Percentiles rank a stretch among this genome's conserved stretches.
phyloP scores from a whole-genome alignment of 2,329 filamentous ascomycete genomes.

The Aulographum hederae region DNA sequence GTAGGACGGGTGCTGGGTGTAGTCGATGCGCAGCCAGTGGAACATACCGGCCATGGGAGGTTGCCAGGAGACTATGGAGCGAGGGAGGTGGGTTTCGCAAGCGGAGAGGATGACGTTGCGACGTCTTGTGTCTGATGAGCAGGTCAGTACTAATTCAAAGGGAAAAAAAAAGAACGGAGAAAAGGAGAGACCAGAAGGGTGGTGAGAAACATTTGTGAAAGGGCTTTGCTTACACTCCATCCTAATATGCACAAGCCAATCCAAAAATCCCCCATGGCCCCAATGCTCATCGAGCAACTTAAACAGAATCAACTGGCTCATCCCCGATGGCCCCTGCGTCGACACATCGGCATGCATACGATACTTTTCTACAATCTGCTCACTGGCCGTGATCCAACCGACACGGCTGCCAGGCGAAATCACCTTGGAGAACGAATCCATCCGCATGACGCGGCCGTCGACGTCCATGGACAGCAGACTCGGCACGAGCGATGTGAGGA shows the following conservation, averaged over 20 bases:
- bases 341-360: slow-evolving; percentile 66
- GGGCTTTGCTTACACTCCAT: too few relatives aligned
- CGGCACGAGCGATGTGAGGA: slow-evolving; percentile 55
- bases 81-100: slow-evolving; percentile 61
- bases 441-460: slow-evolving; percentile 73
- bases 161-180: too few relatives aligned
- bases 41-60: too few relatives aligned
- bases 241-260: slow-evolving; percentile 74
- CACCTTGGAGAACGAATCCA: slow-evolving; percentile 91
- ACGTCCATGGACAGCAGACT: slow-evolving; percentile 63
- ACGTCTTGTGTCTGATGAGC: too few relatives aligned
- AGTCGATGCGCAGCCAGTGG: slow-evolving; percentile 59
- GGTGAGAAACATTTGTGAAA: slow-evolving; percentile 46
- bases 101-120: slow-evolving; percentile 61
- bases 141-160: too few relatives aligned
- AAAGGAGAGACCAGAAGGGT: too few relatives aligned
- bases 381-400: slow-evolving; percentile 79
- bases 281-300: slow-evolving; percentile 86
- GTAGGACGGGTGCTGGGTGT: slow-evolving; percentile 44
- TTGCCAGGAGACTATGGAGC: slow-evolving; percentile 30
- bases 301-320: slow-evolving; percentile 69
- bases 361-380: slow-evolving; percentile 70
- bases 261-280: slow-evolving; percentile 79
- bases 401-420: slow-evolving; percentile 63
- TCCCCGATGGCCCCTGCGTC: slow-evolving; percentile 70